A percentile compares a stretch with the other conserved stretches of the same genome.
Evolutionary conservation across 305 asterid species (phyloP).

Genomic region (Solanum hybrid): DNA sequence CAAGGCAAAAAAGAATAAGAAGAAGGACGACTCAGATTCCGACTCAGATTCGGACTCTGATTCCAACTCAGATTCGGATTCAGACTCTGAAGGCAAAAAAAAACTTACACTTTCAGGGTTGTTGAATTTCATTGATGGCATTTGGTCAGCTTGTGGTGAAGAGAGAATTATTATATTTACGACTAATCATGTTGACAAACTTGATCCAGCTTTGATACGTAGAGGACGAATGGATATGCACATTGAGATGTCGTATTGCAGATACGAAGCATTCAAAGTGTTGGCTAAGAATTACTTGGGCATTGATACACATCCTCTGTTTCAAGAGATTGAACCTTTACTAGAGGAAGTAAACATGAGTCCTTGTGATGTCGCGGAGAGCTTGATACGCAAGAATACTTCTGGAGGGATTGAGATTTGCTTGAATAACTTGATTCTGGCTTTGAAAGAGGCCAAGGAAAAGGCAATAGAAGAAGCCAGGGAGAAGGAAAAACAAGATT

Average conservation of each 20-base stretch:
- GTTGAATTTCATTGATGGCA: slow-evolving; percentile 1
- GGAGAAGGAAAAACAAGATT: not conserved
- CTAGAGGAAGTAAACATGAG: not conserved
- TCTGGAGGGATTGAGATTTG: not conserved
- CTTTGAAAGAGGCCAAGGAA: not conserved
- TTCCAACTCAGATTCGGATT: not conserved
- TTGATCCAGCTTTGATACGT: slow-evolving; percentile 21
- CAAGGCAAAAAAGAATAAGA: not conserved
- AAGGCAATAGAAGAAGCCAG: not conserved
- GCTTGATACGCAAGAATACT: not conserved
- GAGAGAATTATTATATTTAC: slow-evolving; percentile 19
- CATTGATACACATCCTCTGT: not conserved
- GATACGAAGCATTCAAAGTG: slow-evolving; percentile 9
- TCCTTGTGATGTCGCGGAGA: slow-evolving; percentile 4
- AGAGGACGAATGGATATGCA: slow-evolving; percentile 19
- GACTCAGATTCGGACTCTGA: not conserved
- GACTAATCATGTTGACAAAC: slow-evolving; percentile 15
- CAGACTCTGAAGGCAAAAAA: not conserved
- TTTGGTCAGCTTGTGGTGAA: slow-evolving; percentile 19
- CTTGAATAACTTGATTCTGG: not conserved
- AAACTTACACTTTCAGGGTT: not conserved
- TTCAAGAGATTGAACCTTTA: not conserved
- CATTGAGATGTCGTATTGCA: slow-evolving; percentile 9
- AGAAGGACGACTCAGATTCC: not conserved
- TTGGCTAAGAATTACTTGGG: not conserved